Evolutionary conservation across 2,329 filamentous ascomycete genomes (phyloP), one percentile per base, ranked within the genome.

Genomic region (Calonectria henricotiae): DNA sequence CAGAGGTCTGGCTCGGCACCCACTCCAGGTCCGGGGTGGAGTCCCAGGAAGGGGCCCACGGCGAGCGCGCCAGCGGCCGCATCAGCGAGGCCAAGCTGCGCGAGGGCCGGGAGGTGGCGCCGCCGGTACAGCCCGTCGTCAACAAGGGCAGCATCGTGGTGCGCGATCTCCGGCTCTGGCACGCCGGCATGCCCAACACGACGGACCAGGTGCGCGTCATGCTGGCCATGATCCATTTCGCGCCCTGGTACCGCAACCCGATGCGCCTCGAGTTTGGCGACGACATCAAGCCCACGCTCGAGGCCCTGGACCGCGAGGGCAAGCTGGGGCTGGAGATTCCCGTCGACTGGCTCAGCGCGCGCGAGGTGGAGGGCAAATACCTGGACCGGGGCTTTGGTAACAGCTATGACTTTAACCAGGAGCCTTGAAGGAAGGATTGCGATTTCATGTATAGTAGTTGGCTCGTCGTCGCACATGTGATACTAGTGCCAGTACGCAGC

Each of bases 161-260:
- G 35, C 83, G 90, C 2, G 90, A 92, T 76, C 78, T 92, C 64
- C 81, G 89, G 27, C 84, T 91, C 5, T 92, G 90, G 89, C 89
- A 92, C 77, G 89, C 88, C 0, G 90, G 89, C 0, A 90, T 90
- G 86, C 89, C 89, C 1, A 91, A 92, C 73, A 75, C 79, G 47
- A 87, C 85, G 1, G 78, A 83, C 5, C 80, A 85, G 7, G 83
- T 86, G 17, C 80, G 89, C 30, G 84, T 90, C 20, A 90, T 91
- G 89, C 79, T 91, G n/a, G 88, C 88, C 39, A 85, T 89, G 82
- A 88, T 90, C 47, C 88, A 89, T 76, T 90, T 90, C 74, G 87
- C 88, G 0, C 84, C 84, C 0, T 89, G 87, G 87, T 89, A 89
- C 61, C 78, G 85, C 1, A 91, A 90, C 73, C 79, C 80, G 2